Evolutionary conservation across 495 filamentous ascomycete species (phyloP), one percentile per base, ranked within the genome.

Genomic region (Ramalina peruviana): DNA sequence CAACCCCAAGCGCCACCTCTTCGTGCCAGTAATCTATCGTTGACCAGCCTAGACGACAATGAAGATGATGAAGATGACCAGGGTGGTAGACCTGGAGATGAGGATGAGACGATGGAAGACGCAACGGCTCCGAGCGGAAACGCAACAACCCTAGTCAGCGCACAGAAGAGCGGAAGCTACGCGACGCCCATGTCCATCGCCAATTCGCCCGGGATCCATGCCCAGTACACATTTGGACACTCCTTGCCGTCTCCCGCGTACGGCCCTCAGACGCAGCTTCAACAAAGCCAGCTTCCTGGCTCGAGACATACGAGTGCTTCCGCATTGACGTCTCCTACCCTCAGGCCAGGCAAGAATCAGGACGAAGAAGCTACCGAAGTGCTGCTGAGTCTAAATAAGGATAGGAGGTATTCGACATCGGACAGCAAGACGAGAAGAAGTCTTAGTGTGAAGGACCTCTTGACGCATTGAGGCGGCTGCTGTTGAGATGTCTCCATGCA

Each of bases 281-380:
- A 60, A 26, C 52, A 61, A 19, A 60, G 58, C 26, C 54, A 52
- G 0, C 55, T 52, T 15, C 54, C 53, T 40, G 43, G 46, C 43
- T 27, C 60, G 54, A 55, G 43, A 45, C 17, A 50, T 3, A 54
- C 43, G 5, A 49, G 56, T 25, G 12, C 47, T 4, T 68, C 66
- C 21, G 43, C 58, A 10, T 60, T 54, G 13, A 60, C 61, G 2
- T 70, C 68, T n/a, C 68, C 67, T 4, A 58, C 58, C 1, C 49
- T 67, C n/a, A 54, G 62, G 40, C 59, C 55, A 10, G 45, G 38
- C 17, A 45, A 23, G 30, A 72, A 77, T 37, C 64, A 74, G 1
- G 72, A 90, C 53, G 82, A 88, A 51, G 86, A 90, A 61, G 86
- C 82, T 1, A 88, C 85, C 1, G 80, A 83, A 16, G 85, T 86